phyloP scores from a whole-genome alignment of 2,329 filamentous ascomycete genomes.

The Pestalotiopsis sp. region DNA sequence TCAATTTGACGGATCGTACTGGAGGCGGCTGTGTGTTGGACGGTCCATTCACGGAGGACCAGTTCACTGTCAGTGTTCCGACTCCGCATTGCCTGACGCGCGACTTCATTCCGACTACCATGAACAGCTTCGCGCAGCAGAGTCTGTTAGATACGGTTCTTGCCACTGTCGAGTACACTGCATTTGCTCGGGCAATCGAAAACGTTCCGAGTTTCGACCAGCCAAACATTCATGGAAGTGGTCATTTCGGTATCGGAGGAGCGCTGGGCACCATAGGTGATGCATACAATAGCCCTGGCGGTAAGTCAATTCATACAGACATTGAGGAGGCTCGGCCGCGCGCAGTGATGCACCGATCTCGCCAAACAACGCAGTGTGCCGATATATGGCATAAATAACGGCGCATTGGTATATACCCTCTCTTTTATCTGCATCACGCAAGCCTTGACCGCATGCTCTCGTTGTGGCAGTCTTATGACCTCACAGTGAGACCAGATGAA shows the following conservation, averaged over 20 bases:
- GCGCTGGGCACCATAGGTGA: slow-evolving; percentile 29
- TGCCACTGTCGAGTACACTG: slow-evolving; percentile 26
- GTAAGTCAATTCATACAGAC: slow-evolving; percentile 18
- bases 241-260: slow-evolving; percentile 22
- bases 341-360: too few relatives aligned
- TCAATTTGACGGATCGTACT: slow-evolving; percentile 8
- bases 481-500: neutral
- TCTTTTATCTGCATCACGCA: slow-evolving; percentile 24
- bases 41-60: slow-evolving; percentile 20
- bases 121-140: slow-evolving; percentile 27
- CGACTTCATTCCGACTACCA: slow-evolving; percentile 2
- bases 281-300: slow-evolving; percentile 19
- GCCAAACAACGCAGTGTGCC: too few relatives aligned
- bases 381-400: neutral
- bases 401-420: slow-evolving; percentile 16
- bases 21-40: slow-evolving; percentile 2
- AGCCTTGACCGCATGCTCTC: slow-evolving; percentile 21
- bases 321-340: too few relatives aligned
- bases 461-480: slow-evolving; percentile 20
- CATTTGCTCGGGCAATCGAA: slow-evolving; percentile 15
- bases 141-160: slow-evolving; percentile 25
- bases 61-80: slow-evolving; percentile 7
- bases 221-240: slow-evolving; percentile 33
- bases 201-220: slow-evolving; percentile 32
- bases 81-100: slow-evolving; percentile 2